Evolutionary conservation across 495 filamentous ascomycete species (phyloP).

Genomic region (Hamigera avellanea): DNA sequence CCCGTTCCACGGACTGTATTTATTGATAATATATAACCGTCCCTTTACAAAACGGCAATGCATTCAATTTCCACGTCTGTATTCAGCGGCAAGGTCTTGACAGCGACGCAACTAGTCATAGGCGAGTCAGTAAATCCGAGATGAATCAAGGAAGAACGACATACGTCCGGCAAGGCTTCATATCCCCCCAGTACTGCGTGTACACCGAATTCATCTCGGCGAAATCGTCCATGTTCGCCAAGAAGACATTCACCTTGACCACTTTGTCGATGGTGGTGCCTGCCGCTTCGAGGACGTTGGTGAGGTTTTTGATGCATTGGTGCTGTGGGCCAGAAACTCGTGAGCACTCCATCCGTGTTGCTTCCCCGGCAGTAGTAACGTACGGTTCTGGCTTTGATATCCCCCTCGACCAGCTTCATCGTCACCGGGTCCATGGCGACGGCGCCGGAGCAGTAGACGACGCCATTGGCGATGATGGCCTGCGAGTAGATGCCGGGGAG

Average conservation of each 20-base stretch:
- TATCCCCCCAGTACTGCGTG: constrained; percentile 43
- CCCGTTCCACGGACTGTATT: too few species aligned
- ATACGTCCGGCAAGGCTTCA: constrained; percentile 47
- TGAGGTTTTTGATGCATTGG: constrained; percentile 51
- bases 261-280: constrained; percentile 51
- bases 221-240: constrained; percentile 60
- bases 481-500: constrained; percentile 41
- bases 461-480: constrained; percentile 43
- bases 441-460: constrained; percentile 46
- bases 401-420: constrained; percentile 33
- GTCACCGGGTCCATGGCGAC: constrained; percentile 36
- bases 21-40: background rate
- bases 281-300: constrained; percentile 52
- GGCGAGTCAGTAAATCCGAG: constrained; percentile 2
- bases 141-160: constrained; percentile 7
- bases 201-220: constrained; percentile 52
- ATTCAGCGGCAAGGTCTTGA: constrained; percentile 49
- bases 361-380: too few species aligned
- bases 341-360: too few species aligned
- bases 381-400: constrained; percentile 39
- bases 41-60: constrained; percentile 39
- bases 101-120: constrained; percentile 44
- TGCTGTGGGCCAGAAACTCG: too few species aligned
- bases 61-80: constrained; percentile 68
- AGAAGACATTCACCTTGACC: constrained; percentile 59